Conservation (phyloP, 345 rosid species). For the Viola odorata region DNA sequence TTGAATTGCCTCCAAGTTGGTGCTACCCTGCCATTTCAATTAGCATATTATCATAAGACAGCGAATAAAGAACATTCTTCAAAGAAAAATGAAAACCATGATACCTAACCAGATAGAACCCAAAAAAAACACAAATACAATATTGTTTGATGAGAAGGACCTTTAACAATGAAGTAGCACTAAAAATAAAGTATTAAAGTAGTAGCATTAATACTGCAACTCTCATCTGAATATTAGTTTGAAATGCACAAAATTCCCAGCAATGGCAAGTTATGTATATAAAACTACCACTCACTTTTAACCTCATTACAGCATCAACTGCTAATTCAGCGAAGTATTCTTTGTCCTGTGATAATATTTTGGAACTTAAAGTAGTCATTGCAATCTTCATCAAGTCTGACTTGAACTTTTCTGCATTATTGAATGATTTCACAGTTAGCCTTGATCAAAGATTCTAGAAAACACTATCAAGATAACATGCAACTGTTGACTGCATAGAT, state of each 20-base stretch:
- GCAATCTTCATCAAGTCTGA: conserved; percentile 87
- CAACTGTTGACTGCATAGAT: no score
- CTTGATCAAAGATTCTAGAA: neutral
- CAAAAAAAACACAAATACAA: neutral
- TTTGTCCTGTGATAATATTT: conserved; percentile 89
- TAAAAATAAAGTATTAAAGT: neutral
- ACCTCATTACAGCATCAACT: conserved; percentile 90
- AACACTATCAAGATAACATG: neutral
- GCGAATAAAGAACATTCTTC: no score
- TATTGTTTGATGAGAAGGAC: no score
- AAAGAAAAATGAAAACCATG: no score
- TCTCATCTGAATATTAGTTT: no score
- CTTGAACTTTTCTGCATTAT: conserved; percentile 72
- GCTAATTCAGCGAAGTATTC: conserved; percentile 84
- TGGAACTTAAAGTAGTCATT: conserved; percentile 88
- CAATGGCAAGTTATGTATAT: neutral
- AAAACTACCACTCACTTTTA: conserved; percentile 42
- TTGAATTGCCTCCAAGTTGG: conserved; percentile 90
- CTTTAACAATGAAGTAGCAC: neutral
- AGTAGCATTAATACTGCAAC: neutral
- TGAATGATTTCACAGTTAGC: conserved; percentile 2
- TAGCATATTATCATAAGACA: neutral
- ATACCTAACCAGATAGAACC: neutral
- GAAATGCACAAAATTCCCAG: no score
- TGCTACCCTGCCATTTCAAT: conserved; percentile 68